Base-by-base conservation (phyloP, 805 yeast genomes). In the Pichia deserticola region DNA sequence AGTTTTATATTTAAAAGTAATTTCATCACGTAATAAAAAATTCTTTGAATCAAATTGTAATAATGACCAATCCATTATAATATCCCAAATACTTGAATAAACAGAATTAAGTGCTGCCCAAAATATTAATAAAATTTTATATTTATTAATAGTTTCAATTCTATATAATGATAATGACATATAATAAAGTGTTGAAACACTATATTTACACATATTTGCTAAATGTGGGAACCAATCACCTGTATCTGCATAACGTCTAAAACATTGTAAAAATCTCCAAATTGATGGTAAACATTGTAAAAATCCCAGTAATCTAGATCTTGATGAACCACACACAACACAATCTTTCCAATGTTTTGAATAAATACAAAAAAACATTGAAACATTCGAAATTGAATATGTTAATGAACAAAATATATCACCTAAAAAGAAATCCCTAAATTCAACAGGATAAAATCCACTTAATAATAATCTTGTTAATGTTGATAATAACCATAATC, bases 171-270 rank as follows among this genome's bases (percentile, higher is more conserved):
- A 86, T 58, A 93, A 72, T 7, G 83, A 70, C 59, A 81, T 78
- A 65, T 86, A 83, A 65, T 87, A 89, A 27, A 78, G 58, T 3
- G 86, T 75, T 2, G 90, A 77, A 36, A 84, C 67, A 0, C 76
- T 59, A 63, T 92, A 93, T 65, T 93, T 93, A 35, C 73, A 59
- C 74, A 88, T 88, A 60, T 93, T 93, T 5, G 96, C 92, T 51
- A 92, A 67, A 73, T 93, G 99, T 0, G 99, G 99, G 62, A 93
- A 93, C 86, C 90, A 84, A 60, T 90, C 97, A 3, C 95, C 92
- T 0, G 97, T 85, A 62, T 93, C 99, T 30, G 82, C 79, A 63
- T 76, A 93, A 76, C 99, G 95, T 58, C 99, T 73, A 35, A 85
- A 63, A 67, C 99, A 93, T 64, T 93, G 99, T 49, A 92, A 62